A percentile compares a stretch with the other conserved stretches of the same genome.
phyloP scores from a whole-genome alignment of 768 basidiomycete genomes.

The Suillus fuscotomentosus region DNA sequence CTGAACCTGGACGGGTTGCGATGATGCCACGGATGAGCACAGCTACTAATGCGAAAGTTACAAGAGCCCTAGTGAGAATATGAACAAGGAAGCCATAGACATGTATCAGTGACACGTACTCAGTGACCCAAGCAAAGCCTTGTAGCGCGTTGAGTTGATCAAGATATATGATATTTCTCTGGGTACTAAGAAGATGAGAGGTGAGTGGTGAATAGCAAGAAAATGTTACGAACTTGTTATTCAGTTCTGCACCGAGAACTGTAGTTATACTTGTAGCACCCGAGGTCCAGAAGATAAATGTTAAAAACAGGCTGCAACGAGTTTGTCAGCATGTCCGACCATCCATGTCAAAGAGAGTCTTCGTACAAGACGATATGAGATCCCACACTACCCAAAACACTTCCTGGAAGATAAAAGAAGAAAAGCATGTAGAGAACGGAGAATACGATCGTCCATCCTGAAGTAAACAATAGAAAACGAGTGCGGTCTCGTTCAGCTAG shows the following conservation, averaged over 20 bases:
- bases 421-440: constrained; percentile 49
- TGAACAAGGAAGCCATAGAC: not conserved
- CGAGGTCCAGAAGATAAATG: constrained; percentile 79
- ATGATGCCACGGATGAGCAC: constrained; percentile 60
- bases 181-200: constrained; percentile 26
- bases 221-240: constrained; percentile 53
- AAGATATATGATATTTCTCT: constrained; percentile 57
- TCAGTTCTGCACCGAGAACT: constrained; percentile 64
- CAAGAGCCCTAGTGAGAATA: constrained; percentile 50
- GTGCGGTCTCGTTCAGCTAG: constrained; percentile 57
- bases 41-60: constrained; percentile 58
- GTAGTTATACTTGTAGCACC: constrained; percentile 70
- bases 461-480: constrained; percentile 65
- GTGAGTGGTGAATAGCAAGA: not conserved
- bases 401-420: constrained; percentile 39
- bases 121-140: constrained; percentile 74
- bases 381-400: constrained; percentile 52
- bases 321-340: not conserved
- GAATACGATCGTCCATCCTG: constrained; percentile 66
- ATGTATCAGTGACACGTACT: constrained; percentile 40
- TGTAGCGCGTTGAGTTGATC: constrained; percentile 74
- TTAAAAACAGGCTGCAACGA: constrained; percentile 52
- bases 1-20: constrained; percentile 42
- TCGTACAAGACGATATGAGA: constrained; percentile 38
- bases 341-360: constrained; percentile 4